Evolutionary conservation across 2,329 filamentous ascomycete genomes (phyloP).

Genomic region (Juglanconis sp.): DNA sequence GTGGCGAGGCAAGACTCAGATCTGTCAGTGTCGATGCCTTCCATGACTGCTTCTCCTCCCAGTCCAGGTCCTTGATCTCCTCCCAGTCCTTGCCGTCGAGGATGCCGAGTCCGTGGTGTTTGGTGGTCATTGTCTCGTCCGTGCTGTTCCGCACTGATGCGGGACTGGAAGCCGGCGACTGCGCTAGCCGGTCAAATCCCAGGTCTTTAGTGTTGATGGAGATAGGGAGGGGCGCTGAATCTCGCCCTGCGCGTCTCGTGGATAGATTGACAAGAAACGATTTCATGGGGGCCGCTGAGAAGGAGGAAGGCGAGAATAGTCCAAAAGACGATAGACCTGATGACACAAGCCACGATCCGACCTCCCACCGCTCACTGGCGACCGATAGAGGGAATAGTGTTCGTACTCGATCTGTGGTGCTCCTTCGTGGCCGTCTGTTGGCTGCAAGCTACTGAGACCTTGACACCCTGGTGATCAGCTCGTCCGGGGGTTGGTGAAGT

Average conservation of each 20-base stretch:
- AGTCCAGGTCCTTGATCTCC: constrained; percentile 25
- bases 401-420: not conserved
- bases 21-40: constrained; percentile 15
- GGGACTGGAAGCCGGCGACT: constrained; percentile 8
- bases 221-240: constrained; percentile 15
- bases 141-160: constrained; percentile 5
- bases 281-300: constrained; percentile 13
- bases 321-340: not conserved
- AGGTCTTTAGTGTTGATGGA: constrained; percentile 13
- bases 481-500: not conserved
- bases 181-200: constrained; percentile 7
- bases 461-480: not conserved
- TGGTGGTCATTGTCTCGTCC: constrained; percentile 28
- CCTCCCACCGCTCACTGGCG: no score
- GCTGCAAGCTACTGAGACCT: not conserved
- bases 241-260: constrained; percentile 15
- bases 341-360: not conserved
- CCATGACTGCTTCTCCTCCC: constrained; percentile 22
- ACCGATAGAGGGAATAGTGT: no score
- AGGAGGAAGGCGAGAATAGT: no score
- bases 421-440: not conserved
- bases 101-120: constrained; percentile 25
- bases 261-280: constrained; percentile 17
- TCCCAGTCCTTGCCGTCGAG: constrained; percentile 34
- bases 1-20: constrained; percentile 25